Percentiles rank a stretch among this genome's conserved stretches.
Evolutionary conservation across 1,139 yeast species (phyloP).

Genomic region (Debaryomyces nepalensis): DNA sequence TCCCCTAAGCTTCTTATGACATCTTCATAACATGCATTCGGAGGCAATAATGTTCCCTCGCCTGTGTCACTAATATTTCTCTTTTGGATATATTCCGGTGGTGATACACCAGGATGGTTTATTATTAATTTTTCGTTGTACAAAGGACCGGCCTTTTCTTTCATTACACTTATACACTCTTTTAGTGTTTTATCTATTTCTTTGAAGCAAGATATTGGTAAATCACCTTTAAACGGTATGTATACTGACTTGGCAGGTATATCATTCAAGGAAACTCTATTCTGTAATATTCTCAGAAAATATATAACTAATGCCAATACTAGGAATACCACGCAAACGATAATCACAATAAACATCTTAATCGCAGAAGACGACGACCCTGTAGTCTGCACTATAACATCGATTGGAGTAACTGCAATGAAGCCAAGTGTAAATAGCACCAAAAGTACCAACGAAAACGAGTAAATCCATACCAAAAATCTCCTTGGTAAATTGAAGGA

Average conservation of each 20-base stretch:
- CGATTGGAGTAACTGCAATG: conserved; percentile 72
- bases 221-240: conserved; percentile 69
- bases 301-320: conserved; percentile 53
- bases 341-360: conserved; percentile 75
- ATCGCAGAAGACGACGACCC: conserved; percentile 58
- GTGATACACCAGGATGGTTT: conserved; percentile 68
- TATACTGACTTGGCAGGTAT: conserved; percentile 71
- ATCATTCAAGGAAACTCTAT: conserved; percentile 64
- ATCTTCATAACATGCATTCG: conserved; percentile 66
- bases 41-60: conserved; percentile 52
- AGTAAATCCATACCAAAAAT: conserved; percentile 55
- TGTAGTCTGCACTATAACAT: conserved; percentile 69
- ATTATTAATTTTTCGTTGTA: conserved; percentile 40
- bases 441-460: conserved; percentile 57
- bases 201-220: conserved; percentile 50
- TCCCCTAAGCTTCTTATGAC: conserved; percentile 61
- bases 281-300: conserved; percentile 58
- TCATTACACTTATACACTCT: conserved; percentile 50
- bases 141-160: conserved; percentile 56
- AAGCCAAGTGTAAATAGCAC: conserved; percentile 58
- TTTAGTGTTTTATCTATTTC: conserved; percentile 42
- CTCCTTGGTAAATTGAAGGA: conserved; percentile 38
- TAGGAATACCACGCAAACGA: conserved; percentile 67
- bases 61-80: conserved; percentile 32
- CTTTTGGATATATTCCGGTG: conserved; percentile 44